phyloP scores from a whole-genome alignment of 495 filamentous ascomycete species.

The Penicillium ucsense region DNA sequence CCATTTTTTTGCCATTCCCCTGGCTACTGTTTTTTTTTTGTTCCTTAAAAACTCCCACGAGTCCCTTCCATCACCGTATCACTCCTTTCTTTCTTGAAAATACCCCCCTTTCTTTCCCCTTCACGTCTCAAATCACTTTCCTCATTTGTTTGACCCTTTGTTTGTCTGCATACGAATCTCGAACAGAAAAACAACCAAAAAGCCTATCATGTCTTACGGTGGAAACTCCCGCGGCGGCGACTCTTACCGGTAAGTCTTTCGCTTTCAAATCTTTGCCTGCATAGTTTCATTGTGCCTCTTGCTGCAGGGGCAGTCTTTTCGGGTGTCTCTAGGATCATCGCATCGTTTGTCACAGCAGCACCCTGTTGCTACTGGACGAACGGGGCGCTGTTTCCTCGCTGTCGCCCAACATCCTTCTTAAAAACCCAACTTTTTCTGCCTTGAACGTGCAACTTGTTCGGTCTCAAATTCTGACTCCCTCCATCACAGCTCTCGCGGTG shows the following conservation, averaged over 20 bases:
- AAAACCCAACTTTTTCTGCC: background rate
- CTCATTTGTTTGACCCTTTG: no score
- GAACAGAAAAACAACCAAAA: constrained; percentile 12
- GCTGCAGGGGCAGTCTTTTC: background rate
- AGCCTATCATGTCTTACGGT: constrained; percentile 59
- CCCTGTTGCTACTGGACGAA: no score
- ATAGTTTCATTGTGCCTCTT: background rate
- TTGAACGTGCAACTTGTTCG: constrained; percentile 8
- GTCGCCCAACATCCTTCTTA: no score
- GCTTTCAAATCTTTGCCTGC: background rate
- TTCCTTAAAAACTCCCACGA: constrained; percentile 8
- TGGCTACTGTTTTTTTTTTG: constrained; percentile 16
- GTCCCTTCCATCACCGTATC: constrained; percentile 10
- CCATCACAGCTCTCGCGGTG: constrained; percentile 31
- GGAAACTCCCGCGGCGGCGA: constrained; percentile 44
- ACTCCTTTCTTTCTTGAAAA: constrained; percentile 12
- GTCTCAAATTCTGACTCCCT: constrained; percentile 2
- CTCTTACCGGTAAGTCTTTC: constrained; percentile 33
- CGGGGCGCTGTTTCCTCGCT: no score
- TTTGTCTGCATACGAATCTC: no score
- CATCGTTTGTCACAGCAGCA: no score
- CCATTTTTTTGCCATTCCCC: constrained; percentile 13
- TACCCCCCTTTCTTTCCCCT: constrained; percentile 9
- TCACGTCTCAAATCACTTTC: no score
- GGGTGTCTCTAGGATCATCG: background rate